Evolutionary conservation across 805 yeast species (phyloP).

Genomic region (Saturnispora halmiae): DNA sequence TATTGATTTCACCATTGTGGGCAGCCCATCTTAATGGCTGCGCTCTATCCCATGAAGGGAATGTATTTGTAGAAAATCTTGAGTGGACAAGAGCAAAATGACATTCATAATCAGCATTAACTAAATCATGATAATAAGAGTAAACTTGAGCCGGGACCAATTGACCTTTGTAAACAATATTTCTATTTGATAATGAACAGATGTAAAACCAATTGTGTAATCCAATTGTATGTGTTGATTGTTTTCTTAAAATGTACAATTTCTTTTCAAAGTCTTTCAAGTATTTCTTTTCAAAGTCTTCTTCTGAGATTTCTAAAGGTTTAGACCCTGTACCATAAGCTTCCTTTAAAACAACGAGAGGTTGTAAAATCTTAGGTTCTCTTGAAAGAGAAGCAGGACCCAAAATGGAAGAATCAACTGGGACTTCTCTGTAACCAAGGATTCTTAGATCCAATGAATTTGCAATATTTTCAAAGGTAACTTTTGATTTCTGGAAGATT

Average conservation of each 20-base stretch:
- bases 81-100: slow-evolving; percentile 96
- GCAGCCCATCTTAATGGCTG: slow-evolving; percentile 97
- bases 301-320: slow-evolving; percentile 32
- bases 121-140: slow-evolving; percentile 86
- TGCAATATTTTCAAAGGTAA: slow-evolving; percentile 78
- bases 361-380: slow-evolving; percentile 88
- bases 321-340: slow-evolving; percentile 33
- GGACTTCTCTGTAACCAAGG: slow-evolving; percentile 91
- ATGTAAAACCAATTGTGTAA: slow-evolving; percentile 96
- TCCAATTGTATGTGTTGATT: slow-evolving; percentile 83
- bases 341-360: slow-evolving; percentile 67
- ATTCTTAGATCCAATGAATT: slow-evolving; percentile 66
- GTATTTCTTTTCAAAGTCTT: slow-evolving; percentile 46
- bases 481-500: slow-evolving; percentile 60
- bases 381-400: slow-evolving; percentile 93
- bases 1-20: slow-evolving; percentile 97
- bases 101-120: slow-evolving; percentile 84
- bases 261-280: slow-evolving; percentile 70
- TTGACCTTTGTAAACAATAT: slow-evolving; percentile 96
- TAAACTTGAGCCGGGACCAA: slow-evolving; percentile 94
- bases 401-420: slow-evolving; percentile 85
- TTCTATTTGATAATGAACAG: slow-evolving; percentile 79
- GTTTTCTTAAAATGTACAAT: slow-evolving; percentile 79
- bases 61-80: slow-evolving; percentile 93
- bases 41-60: slow-evolving; percentile 99